phyloP scores from a whole-genome alignment of 2,329 filamentous ascomycete genomes.

The Teratosphaeriaceae sp. region DNA sequence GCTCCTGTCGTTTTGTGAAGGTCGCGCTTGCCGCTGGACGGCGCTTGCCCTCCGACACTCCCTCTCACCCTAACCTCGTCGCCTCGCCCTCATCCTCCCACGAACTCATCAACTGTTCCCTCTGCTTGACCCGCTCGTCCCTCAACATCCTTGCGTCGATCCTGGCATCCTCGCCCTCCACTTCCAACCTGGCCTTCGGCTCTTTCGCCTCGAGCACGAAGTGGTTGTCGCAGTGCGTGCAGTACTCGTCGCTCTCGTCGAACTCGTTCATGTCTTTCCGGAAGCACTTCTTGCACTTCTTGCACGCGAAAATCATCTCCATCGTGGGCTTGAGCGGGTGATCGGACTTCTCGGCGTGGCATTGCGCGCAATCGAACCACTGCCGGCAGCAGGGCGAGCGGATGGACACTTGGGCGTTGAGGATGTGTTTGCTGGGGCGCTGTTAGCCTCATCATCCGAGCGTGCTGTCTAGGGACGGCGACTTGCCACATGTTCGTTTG shows the following conservation, averaged over 20 bases:
- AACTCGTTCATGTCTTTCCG: slow-evolving; percentile 88
- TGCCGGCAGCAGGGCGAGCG: slow-evolving; percentile 93
- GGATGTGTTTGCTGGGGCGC: slow-evolving; percentile 70
- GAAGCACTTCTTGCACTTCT: slow-evolving; percentile 98
- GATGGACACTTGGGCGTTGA: slow-evolving; percentile 96
- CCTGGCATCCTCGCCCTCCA: slow-evolving; percentile 87
- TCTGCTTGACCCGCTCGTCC: slow-evolving; percentile 66
- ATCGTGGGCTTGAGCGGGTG: slow-evolving; percentile 66
- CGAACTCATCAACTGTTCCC: slow-evolving; percentile 14
- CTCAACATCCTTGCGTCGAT: slow-evolving; percentile 84
- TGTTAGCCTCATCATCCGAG: no score
- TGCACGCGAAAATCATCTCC: slow-evolving; percentile 95
- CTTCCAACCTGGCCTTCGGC: slow-evolving; percentile 72
- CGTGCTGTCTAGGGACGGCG: no score
- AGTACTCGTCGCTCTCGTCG: slow-evolving; percentile 97
- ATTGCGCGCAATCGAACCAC: slow-evolving; percentile 99
- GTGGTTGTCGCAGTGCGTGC: slow-evolving; percentile 98
- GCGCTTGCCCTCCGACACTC: neutral
- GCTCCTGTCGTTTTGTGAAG: no score
- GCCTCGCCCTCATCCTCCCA: slow-evolving; percentile 31
- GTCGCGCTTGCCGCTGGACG: neutral
- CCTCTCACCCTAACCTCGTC: slow-evolving; percentile 23
- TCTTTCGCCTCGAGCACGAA: slow-evolving; percentile 86
- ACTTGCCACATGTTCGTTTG: no score
- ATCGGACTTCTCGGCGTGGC: slow-evolving; percentile 71